These are phyloP conservation scores for Biscogniauxia mediterranea DNA, from an alignment of 2,329 filamentous ascomycete genomes.

Conservation along the genomic window DNA sequence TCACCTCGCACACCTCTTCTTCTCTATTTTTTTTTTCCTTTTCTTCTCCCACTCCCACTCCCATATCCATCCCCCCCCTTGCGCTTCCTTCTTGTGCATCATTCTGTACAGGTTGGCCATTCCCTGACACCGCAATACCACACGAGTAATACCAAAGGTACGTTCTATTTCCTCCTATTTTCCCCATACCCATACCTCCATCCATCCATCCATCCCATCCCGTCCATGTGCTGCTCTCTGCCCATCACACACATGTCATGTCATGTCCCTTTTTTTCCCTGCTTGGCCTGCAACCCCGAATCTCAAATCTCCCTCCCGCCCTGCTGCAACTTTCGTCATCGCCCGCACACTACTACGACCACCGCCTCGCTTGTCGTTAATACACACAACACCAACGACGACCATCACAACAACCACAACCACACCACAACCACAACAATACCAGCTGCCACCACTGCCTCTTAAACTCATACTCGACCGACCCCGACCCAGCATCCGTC, in stretches of 20 bases:
- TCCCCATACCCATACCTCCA: not conserved
- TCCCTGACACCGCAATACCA: slow-evolving; percentile 16
- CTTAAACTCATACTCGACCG: slow-evolving; percentile 20
- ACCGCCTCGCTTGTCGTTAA: slow-evolving; percentile 21
- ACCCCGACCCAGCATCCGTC: slow-evolving; percentile 21
- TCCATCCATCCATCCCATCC: no score
- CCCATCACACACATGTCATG: slow-evolving; percentile 1
- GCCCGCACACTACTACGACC: slow-evolving; percentile 24
- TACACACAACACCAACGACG: slow-evolving; percentile 3
- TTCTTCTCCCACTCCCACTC: slow-evolving; percentile 12
- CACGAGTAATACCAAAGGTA: slow-evolving; percentile 16
- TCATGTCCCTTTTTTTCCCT: slow-evolving; percentile 19
- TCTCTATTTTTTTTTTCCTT: slow-evolving; percentile 3
- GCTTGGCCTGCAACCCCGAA: slow-evolving; percentile 29
- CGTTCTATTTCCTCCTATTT: slow-evolving; percentile 7
- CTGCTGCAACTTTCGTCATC: slow-evolving; percentile 33
- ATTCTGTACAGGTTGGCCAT: slow-evolving; percentile 22
- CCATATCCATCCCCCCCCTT: slow-evolving; percentile 17
- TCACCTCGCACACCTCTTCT: not conserved
- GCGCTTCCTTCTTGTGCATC: slow-evolving; percentile 29
- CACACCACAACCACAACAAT: slow-evolving; percentile 16
- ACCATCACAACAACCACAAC: slow-evolving; percentile 18
- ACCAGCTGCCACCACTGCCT: slow-evolving; percentile 14
- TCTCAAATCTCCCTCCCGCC: slow-evolving; percentile 23
- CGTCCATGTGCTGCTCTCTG: not conserved